These are phyloP conservation scores for Globisporangium emineosum DNA, from an alignment of 352 stramenopile genomes.

Conservation along the genomic window DNA sequence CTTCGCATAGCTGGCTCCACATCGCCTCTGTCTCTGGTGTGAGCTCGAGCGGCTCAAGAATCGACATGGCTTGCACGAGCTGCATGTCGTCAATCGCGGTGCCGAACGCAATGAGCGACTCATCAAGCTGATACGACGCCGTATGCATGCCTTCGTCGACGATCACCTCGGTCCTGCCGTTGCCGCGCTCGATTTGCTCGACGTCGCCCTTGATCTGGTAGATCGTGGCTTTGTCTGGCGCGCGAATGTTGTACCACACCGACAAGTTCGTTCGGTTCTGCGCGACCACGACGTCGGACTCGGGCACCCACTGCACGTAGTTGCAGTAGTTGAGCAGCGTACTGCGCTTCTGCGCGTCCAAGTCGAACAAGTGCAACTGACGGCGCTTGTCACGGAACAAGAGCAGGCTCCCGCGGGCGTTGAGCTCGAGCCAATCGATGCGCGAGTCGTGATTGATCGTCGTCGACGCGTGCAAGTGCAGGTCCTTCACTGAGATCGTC, in stretches of 20 bases:
- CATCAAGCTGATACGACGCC: conserved; percentile 90
- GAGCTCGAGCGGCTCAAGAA: conserved; percentile 90
- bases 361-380: conserved; percentile 91
- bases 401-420: conserved; percentile 85
- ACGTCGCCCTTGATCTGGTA: conserved; percentile 95
- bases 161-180: conserved; percentile 93
- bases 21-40: conserved; percentile 91
- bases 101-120: conserved; percentile 93
- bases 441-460: conserved; percentile 91
- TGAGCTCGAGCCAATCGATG: conserved; percentile 95
- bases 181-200: conserved; percentile 91
- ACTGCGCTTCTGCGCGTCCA: conserved; percentile 80
- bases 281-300: conserved; percentile 93
- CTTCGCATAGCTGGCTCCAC: conserved; percentile 90
- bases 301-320: conserved; percentile 96
- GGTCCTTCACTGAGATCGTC: conserved; percentile 89
- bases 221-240: conserved; percentile 92
- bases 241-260: conserved; percentile 96
- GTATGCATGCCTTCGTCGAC: conserved; percentile 95
- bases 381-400: conserved; percentile 92
- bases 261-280: conserved; percentile 91
- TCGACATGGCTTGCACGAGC: conserved; percentile 90
- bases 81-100: conserved; percentile 92
- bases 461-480: conserved; percentile 72
- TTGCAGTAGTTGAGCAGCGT: conserved; percentile 94